Conservation (phyloP, 2,329 filamentous ascomycete species). For the Aspergillus ustus region DNA sequence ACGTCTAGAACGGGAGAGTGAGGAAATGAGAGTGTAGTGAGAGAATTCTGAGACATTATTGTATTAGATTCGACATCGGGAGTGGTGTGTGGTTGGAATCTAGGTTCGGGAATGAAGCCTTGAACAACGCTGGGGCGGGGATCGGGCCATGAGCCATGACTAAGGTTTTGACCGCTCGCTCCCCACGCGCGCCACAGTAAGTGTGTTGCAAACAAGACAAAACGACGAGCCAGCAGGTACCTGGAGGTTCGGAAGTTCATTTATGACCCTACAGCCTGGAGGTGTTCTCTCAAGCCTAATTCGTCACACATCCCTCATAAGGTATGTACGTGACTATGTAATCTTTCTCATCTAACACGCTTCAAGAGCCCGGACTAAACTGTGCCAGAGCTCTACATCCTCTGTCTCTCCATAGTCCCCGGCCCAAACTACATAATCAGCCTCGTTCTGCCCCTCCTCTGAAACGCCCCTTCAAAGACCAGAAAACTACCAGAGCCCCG, state of each 20-base stretch:
- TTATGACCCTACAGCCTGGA: background rate
- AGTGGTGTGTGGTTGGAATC: constrained; percentile 8
- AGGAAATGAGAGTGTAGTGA: constrained; percentile 11
- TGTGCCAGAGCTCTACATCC: background rate
- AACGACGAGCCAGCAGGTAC: constrained; percentile 15
- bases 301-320: background rate
- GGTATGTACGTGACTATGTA: constrained; percentile 1
- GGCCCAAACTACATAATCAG: constrained; percentile 24
- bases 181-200: constrained; percentile 3
- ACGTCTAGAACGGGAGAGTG: constrained; percentile 24
- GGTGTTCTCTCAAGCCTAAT: background rate
- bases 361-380: background rate
- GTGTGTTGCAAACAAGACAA: constrained; percentile 26
- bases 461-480: background rate
- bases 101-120: constrained; percentile 14
- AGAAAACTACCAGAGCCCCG: background rate
- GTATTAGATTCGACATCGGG: constrained; percentile 12
- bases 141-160: constrained; percentile 29
- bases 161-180: constrained; percentile 20
- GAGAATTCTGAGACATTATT: constrained; percentile 19
- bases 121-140: constrained; percentile 23
- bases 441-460: constrained; percentile 19
- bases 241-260: background rate
- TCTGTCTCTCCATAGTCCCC: background rate
- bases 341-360: background rate